Evolutionary conservation across 169 alveolate species (phyloP), one percentile per base, ranked within the genome.

Genomic region (Plasmodium chabaudi): DNA sequence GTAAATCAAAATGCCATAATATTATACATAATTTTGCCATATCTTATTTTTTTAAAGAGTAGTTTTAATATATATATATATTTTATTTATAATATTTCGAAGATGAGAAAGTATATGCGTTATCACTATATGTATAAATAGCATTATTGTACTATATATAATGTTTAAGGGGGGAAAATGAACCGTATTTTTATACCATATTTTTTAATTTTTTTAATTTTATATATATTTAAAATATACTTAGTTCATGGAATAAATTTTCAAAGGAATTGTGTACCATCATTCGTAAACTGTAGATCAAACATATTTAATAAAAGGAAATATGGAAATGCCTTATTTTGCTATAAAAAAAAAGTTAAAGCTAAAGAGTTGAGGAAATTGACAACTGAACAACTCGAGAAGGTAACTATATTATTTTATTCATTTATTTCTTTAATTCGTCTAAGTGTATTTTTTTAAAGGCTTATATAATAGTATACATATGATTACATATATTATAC

Each of bases 351-450:
- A 82, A 82, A 42, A 19, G 67, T 82, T 17, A 82, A 82, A 55
- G 90, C 90, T 15, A 82, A 68, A 19, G 90, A 82, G 55, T 60
- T 82, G 46, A 53, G 90, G 57, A 82, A 82, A 64, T 39, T 82
- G 23, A 39, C 90, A 19, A 82, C 90, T 34, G 90, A 82, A 44
- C 74, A 82, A 9, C 84, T 82, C 44, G 90, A 82, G 72, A 82
- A 82, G 72, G 90, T 82, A 82, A 2, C 9, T 2, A 27, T 64
- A 13, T 13, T 25, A 19, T 34, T 27, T 19, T 51, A 9, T 51
- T 51, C 59, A 51, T 51, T 13, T 5, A 51, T 51, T 51, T 13
- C 17, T 51, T 51, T 51, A n/a, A 34, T 34, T 34, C 42, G 42
- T 34, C 42, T 34, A 34, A 34, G 42, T 34, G 42, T 34, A 21